phyloP scores from a whole-genome alignment of 2,329 filamentous ascomycete genomes.

The Colletotrichum salicis region DNA sequence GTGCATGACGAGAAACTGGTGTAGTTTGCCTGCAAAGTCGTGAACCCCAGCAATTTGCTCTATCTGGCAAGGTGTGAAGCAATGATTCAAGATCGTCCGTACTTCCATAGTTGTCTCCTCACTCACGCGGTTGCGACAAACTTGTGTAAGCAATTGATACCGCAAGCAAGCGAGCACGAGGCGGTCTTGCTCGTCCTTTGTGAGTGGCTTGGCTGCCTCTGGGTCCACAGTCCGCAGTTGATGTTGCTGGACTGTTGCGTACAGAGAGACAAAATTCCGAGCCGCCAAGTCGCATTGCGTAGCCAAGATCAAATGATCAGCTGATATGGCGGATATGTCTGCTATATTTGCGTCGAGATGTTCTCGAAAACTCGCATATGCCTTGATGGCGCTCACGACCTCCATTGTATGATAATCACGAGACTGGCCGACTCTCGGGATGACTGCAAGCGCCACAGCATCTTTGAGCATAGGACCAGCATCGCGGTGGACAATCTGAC shows the following conservation, averaged over 20 bases:
- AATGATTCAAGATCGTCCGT: background rate
- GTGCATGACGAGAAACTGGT: background rate
- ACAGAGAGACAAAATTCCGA: background rate
- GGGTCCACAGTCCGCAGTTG: background rate
- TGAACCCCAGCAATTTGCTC: background rate
- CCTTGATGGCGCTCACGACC: background rate
- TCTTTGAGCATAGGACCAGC: background rate
- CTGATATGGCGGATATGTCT: background rate
- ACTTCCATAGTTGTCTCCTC: background rate
- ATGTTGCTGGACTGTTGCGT: background rate
- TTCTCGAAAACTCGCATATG: background rate
- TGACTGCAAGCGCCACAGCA: background rate
- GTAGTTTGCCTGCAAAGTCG: background rate
- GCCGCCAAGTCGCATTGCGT: background rate
- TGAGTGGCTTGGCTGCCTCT: background rate
- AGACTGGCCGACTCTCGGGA: background rate
- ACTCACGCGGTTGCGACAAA: background rate
- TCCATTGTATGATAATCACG: background rate
- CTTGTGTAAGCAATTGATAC: background rate
- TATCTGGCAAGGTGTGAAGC: background rate
- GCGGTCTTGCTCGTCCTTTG: background rate
- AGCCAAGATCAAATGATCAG: background rate
- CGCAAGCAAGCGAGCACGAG: background rate
- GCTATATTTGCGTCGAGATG: background rate
- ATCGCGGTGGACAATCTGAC: background rate